phyloP scores from a whole-genome alignment of 805 yeast species.

The Candida germanica region DNA sequence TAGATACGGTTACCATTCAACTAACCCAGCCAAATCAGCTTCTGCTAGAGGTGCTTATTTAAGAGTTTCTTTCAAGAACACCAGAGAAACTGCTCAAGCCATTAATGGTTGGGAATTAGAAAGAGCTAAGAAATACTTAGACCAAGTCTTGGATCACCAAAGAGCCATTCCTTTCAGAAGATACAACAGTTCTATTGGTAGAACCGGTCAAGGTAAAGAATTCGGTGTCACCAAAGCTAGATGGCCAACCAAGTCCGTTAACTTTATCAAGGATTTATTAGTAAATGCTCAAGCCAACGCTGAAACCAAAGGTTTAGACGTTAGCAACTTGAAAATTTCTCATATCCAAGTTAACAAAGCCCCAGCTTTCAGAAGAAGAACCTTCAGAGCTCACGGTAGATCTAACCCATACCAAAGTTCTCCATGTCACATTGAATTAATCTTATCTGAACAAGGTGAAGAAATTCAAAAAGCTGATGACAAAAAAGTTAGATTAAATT shows the following conservation, averaged over 20 bases:
- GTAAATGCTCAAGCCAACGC: slow-evolving; percentile 99
- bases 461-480: slow-evolving; percentile 88
- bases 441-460: slow-evolving; percentile 93
- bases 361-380: slow-evolving; percentile 99
- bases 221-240: slow-evolving; percentile 99
- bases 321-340: slow-evolving; percentile 87
- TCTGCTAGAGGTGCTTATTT: slow-evolving; percentile 99
- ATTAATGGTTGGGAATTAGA: slow-evolving; percentile 96
- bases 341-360: slow-evolving; percentile 99
- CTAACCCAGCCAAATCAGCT: slow-evolving; percentile 99
- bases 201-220: slow-evolving; percentile 99
- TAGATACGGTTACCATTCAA: slow-evolving; percentile 99
- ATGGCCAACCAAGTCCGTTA: slow-evolving; percentile 99
- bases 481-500: slow-evolving; percentile 65
- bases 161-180: slow-evolving; percentile 99
- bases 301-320: slow-evolving; percentile 97
- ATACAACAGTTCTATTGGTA: slow-evolving; percentile 93
- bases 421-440: slow-evolving; percentile 98
- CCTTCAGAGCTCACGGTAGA: slow-evolving; percentile 99
- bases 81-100: slow-evolving; percentile 99
- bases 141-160: slow-evolving; percentile 94
- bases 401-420: slow-evolving; percentile 98
- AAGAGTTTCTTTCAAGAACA: slow-evolving; percentile 99
- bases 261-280: slow-evolving; percentile 90
- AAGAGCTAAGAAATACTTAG: slow-evolving; percentile 93